phyloP scores from a whole-genome alignment of 768 basidiomycete genomes.

The Podaxis sp. region DNA sequence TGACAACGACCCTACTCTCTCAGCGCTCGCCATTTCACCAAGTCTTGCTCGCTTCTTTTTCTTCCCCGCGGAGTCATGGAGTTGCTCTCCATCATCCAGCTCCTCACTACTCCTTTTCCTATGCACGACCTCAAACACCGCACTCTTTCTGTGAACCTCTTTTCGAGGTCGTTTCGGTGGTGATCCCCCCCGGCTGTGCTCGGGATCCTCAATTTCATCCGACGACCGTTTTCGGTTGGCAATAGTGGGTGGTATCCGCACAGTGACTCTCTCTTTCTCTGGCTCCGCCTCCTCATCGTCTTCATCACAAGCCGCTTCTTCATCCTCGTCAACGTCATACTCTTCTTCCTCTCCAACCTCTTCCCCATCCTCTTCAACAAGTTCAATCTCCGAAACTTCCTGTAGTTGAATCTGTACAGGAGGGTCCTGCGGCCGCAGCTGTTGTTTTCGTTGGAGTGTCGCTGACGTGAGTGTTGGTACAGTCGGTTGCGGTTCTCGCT shows the following conservation, averaged over 20 bases:
- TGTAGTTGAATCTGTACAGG: slow-evolving; percentile 20
- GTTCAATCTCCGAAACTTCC: slow-evolving; percentile 22
- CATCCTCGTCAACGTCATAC: not conserved
- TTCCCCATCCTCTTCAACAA: slow-evolving; percentile 17
- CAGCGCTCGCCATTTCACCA: not conserved
- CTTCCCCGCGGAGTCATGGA: not conserved
- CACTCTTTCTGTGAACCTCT: not conserved
- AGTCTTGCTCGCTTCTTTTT: slow-evolving; percentile 3
- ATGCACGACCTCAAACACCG: not conserved
- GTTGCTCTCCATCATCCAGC: slow-evolving; percentile 2
- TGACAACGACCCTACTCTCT: slow-evolving; percentile 5
- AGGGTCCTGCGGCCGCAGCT: slow-evolving; percentile 7
- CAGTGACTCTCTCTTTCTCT: not conserved
- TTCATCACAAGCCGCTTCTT: slow-evolving; percentile 4
- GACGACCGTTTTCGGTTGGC: slow-evolving; percentile 23
- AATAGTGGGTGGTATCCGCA: slow-evolving; percentile 1
- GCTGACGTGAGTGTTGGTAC: not conserved
- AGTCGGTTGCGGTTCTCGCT: not conserved
- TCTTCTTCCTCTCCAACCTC: slow-evolving; percentile 12
- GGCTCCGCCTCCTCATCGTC: not conserved
- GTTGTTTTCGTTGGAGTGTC: not conserved
- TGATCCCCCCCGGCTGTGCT: not conserved
- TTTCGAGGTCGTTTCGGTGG: slow-evolving; percentile 6
- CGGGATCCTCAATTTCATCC: slow-evolving; percentile 21
- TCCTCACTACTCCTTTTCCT: slow-evolving; percentile 13